Base-by-base conservation (phyloP, 2,329 filamentous ascomycete species). In the Emmonsia crescens region DNA sequence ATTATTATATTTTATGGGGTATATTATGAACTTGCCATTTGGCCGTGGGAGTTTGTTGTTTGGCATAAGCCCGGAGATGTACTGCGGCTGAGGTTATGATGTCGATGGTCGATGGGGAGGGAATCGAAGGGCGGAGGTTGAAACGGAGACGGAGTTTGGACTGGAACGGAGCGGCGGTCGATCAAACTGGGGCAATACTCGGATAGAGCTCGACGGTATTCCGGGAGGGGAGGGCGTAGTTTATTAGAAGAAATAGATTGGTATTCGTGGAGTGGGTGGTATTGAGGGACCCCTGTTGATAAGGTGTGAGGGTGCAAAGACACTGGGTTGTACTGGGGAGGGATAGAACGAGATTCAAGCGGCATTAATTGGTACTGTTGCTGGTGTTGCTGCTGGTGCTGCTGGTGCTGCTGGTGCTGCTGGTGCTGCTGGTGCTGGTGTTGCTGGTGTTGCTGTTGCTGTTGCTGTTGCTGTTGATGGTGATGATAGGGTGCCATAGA, bases 181-280 rank as follows among this genome's bases (percentile, higher is more conserved):
- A 57, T 46, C 24, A 57, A 31, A 14, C 38, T 44, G 40, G 56
- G 56, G 19, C 56, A 57, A 27, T 57, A 48, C 42, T 57, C 56
- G 21, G 56, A 57, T 57, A 57, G 16, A 9, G 56, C 40, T 44
- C 29, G 56, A 27, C 56, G 56, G 12, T 57, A 57, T 57, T 57
- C 38, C 8, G 40, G 56, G 16, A 57, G 19, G 8, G 56, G 38
- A 33, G 56, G 40, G 9, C 24, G 40, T 31, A 46, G 33, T 44
- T 57, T 57, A 57, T 24, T 56, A 16, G 56, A 46, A 16, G 40
- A 16, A 33, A 55, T 33, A 2, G 55, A 24, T 3, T 44, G 38
- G 19, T 33, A 48, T 21, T 57, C 38, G 24, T 57, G 38, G n/a
- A 46, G 8, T 19, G 56, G 19, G 27, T 44, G 40, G 40, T 46